These are phyloP conservation scores for Lepiota venenata DNA, from an alignment of 768 basidiomycete genomes.

Conservation along the genomic window DNA sequence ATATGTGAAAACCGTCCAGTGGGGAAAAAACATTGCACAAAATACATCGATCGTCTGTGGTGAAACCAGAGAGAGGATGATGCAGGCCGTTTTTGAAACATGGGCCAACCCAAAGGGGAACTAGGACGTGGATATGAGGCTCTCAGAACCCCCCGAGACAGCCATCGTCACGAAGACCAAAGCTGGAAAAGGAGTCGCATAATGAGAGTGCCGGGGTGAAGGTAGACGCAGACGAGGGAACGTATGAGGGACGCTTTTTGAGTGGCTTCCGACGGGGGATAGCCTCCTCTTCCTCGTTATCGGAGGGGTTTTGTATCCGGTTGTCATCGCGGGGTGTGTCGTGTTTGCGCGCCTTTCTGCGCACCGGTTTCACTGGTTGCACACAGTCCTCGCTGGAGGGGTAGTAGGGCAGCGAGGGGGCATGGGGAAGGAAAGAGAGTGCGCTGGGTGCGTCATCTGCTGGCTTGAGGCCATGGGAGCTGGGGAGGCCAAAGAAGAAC, in stretches of 20 bases:
- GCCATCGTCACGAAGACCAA: slow-evolving; percentile 33
- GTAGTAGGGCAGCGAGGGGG: slow-evolving; percentile 24
- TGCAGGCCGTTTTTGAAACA: neutral
- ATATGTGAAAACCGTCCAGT: slow-evolving; percentile 3
- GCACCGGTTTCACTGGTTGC: slow-evolving; percentile 17
- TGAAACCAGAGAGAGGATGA: neutral
- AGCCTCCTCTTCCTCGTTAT: slow-evolving; percentile 15
- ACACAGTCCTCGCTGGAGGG: slow-evolving; percentile 13
- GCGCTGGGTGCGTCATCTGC: slow-evolving; percentile 15
- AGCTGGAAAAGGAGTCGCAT: slow-evolving; percentile 14
- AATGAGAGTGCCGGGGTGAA: slow-evolving; percentile 3
- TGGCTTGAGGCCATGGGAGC: slow-evolving; percentile 5
- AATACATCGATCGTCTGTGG: neutral
- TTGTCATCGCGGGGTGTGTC: slow-evolving; percentile 32
- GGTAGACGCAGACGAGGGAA: neutral
- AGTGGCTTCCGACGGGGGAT: neutral
- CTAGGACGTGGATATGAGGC: too few relatives aligned
- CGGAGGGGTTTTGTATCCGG: slow-evolving; percentile 32
- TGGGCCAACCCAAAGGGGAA: neutral
- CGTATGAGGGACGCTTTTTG: neutral
- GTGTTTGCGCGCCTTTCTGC: slow-evolving; percentile 27
- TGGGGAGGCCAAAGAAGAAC: slow-evolving; percentile 15
- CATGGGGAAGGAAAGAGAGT: slow-evolving; percentile 35
- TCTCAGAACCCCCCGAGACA: slow-evolving; percentile 42
- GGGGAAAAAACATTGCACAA: neutral